phyloP scores from a whole-genome alignment of 2,329 filamentous ascomycete genomes.

The Colletotrichum gigasporum region DNA sequence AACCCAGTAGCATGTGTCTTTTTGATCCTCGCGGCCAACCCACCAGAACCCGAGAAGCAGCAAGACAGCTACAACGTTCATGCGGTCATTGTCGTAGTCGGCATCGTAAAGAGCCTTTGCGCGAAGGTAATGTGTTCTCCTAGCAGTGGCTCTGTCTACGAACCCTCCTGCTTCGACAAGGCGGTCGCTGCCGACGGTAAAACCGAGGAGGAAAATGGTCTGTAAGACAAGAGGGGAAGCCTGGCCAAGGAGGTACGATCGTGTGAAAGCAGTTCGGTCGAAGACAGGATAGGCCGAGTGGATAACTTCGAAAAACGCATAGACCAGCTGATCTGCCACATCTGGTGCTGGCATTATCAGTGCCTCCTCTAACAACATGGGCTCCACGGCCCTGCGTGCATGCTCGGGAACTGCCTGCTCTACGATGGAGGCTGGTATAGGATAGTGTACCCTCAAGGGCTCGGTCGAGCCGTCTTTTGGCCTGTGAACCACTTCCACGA shows the following conservation, averaged over 20 bases:
- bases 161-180: conserved; percentile 13
- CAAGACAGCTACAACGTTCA: conserved; percentile 3
- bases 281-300: conserved; percentile 2
- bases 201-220: not conserved
- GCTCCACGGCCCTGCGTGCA: not conserved
- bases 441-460: conserved; percentile 10
- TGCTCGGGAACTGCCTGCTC: not conserved
- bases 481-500: conserved; percentile 11
- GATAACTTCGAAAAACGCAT: not conserved
- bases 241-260: not conserved
- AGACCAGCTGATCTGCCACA: not conserved
- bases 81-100: conserved; percentile 12
- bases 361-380: not conserved
- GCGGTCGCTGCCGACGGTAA: conserved; percentile 12
- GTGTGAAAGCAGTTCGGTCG: not conserved
- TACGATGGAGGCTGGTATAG: conserved; percentile 4
- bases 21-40: conserved; percentile 13
- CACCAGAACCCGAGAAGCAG: conserved; percentile 26
- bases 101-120: conserved; percentile 26
- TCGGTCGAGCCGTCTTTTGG: not conserved
- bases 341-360: not conserved
- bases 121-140: conserved; percentile 10
- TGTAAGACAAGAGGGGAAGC: conserved; percentile 5
- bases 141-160: not conserved
- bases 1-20: conserved; percentile 24